Evolutionary conservation across 176 grass and related monocot genomes (phyloP).

Genomic region (Puya raimondii): DNA sequence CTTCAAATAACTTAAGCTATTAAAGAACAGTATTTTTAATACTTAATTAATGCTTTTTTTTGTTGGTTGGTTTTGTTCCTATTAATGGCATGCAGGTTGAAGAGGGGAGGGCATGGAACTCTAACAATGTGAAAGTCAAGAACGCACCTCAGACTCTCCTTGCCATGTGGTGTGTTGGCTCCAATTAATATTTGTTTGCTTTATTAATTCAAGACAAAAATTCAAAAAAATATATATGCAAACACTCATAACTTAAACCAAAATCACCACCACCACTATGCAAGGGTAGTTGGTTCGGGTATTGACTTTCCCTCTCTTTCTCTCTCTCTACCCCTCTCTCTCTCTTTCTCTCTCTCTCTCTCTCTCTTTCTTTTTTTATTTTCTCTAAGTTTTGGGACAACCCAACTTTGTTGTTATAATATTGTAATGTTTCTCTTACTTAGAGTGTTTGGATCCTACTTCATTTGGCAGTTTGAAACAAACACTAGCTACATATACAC

Average conservation of each 20-base stretch:
- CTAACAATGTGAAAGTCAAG: conserved; percentile 66
- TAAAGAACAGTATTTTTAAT: too few species aligned
- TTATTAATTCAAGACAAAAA: too few species aligned
- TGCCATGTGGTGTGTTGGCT: conserved; percentile 45
- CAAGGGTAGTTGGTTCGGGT: conserved; percentile 93
- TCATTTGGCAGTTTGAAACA: conserved; percentile 11
- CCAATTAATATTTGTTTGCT: not conserved
- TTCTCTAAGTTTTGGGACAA: not conserved
- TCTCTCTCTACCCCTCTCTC: conserved; percentile 5
- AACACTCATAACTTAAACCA: not conserved
- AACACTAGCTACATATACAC: too few species aligned
- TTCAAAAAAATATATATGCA: not conserved
- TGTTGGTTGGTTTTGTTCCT: not conserved
- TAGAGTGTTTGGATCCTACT: conserved; percentile 15
- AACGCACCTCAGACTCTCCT: conserved; percentile 90
- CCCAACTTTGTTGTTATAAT: conserved; percentile 6
- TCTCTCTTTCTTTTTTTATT: not conserved
- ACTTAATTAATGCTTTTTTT: not conserved
- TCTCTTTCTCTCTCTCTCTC: too few species aligned
- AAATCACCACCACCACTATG: conserved; percentile 39
- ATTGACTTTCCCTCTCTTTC: conserved; percentile 55
- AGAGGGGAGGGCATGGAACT: conserved; percentile 26
- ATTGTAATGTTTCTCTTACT: conserved; percentile 17
- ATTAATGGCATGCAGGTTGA: conserved; percentile 31
- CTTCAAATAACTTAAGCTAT: too few species aligned